Evolutionary conservation across 192 early-diverging fungal genomes (phyloP), one percentile per base, ranked within the genome.

Genomic region (Mortierella claussenii): DNA sequence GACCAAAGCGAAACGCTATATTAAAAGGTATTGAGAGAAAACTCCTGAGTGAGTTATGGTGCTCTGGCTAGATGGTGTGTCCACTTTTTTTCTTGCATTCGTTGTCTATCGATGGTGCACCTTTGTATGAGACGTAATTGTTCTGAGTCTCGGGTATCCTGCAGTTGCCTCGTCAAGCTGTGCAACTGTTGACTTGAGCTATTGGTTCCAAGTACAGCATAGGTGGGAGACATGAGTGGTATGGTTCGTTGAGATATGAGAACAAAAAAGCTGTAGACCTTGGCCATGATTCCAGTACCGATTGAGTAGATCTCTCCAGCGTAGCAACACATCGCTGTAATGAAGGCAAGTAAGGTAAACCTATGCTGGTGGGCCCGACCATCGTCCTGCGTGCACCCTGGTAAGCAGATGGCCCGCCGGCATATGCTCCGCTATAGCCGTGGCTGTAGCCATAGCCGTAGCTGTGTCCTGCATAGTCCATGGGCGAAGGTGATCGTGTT

Each of bases 111-210:
- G n/a, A n/a, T n/a, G n/a, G n/a, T n/a, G n/a, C n/a, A 71, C 69
- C 69, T 71, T 75, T 33, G 42, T 65, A 55, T 66, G 34, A 1
- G 71, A 60, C 10, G 71, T 65, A 45, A 75, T 75, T 6, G 63
- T 60, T 37, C 60, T 66, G 21, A 75, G 71, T 27, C 71, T 43
- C 21, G 62, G 63, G 47, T 60, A 66, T 65, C 71, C 71, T 37
- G n/a, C 55, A 23, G 71, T 65, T 3, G 63, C 56, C 51, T 75
- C 63, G 44, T 75, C 71, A 43, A 75, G 57, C 15, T 40, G 37
- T 26, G 71, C 30, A 12, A 75, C 63, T 0, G 63, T 40, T 4
- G 48, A 55, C 21, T 59, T 65, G 27, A 75, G 34, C 71, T 75
- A 52, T 57, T 4, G 12, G 0, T 48, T 60, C n/a, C n/a, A n/a